These are phyloP conservation scores for Oropetium thomaeum DNA, from an alignment of 176 grass and related monocot genomes.

Conservation along the genomic window DNA sequence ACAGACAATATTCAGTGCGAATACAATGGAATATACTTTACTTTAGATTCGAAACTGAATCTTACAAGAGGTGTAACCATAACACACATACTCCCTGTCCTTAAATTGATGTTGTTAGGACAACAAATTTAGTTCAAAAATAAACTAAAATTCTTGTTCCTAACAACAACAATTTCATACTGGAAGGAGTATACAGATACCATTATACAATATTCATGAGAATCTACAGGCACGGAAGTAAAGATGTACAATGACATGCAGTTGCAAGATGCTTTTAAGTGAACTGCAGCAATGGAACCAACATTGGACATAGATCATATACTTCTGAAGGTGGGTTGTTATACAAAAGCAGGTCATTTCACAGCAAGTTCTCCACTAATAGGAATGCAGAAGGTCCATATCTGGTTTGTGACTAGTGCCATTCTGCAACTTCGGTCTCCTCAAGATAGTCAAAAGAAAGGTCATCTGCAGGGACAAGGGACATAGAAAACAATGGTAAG, in stretches of 20 bases:
- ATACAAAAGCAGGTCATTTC: constrained; percentile 31
- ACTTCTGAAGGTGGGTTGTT: constrained; percentile 27
- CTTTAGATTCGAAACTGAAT: not conserved
- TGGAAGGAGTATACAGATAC: not conserved
- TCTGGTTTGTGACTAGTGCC: not conserved
- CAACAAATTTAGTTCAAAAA: too few relatives aligned
- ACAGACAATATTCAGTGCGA: not conserved
- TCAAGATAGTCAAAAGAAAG: constrained; percentile 30
- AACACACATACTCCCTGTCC: too few relatives aligned
- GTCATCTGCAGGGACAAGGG: constrained; percentile 24
- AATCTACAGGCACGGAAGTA: constrained; percentile 32
- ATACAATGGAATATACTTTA: not conserved
- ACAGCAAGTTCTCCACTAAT: constrained; percentile 6
- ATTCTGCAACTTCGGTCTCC: constrained; percentile 1
- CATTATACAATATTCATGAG: constrained; percentile 33
- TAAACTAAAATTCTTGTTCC: too few relatives aligned
- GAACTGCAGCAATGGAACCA: constrained; percentile 11
- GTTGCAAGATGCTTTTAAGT: constrained; percentile 32
- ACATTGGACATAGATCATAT: constrained; percentile 23
- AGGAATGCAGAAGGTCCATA: constrained; percentile 26
- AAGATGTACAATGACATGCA: constrained; percentile 31
- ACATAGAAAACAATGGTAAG: constrained; percentile 40
- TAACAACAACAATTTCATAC: too few relatives aligned
- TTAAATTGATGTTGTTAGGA: too few relatives aligned
- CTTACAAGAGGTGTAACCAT: constrained; percentile 24